Conservation (phyloP, 2,329 filamentous ascomycete species). For the Chrysosporium queenslandicum region DNA sequence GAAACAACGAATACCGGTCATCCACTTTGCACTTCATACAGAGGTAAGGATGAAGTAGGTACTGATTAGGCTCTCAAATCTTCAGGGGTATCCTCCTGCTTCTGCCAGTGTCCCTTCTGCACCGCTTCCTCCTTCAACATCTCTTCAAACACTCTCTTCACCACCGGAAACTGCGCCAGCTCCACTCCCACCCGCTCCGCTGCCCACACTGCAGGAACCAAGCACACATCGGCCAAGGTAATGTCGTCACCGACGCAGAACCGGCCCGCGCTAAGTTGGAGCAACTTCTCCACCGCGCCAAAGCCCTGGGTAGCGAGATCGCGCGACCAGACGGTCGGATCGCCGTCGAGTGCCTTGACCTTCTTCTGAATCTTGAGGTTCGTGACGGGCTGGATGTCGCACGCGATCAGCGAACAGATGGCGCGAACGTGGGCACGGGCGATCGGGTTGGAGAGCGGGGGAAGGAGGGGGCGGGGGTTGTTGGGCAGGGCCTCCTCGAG, state of each 20-base stretch:
- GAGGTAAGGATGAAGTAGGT: too few species aligned
- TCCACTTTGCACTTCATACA: too few species aligned
- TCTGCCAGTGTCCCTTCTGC: slow-evolving; percentile 44
- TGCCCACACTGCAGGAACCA: slow-evolving; percentile 51
- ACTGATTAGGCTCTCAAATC: slow-evolving; percentile 31
- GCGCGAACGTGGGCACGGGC: slow-evolving; percentile 45
- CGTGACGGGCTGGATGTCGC: slow-evolving; percentile 52
- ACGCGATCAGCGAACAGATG: slow-evolving; percentile 45
- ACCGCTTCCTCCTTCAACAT: slow-evolving; percentile 45
- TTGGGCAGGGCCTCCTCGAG: slow-evolving; percentile 47
- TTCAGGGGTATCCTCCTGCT: slow-evolving; percentile 46
- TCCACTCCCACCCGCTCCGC: slow-evolving; percentile 48
- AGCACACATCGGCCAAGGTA: slow-evolving; percentile 49
- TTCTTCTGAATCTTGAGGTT: slow-evolving; percentile 47
- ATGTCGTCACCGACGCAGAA: slow-evolving; percentile 49
- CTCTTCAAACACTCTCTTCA: slow-evolving; percentile 39
- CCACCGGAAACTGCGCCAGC: slow-evolving; percentile 40
- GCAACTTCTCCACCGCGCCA: slow-evolving; percentile 44
- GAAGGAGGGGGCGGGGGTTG: slow-evolving; percentile 35
- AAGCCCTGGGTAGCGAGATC: slow-evolving; percentile 46
- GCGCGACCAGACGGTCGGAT: slow-evolving; percentile 42
- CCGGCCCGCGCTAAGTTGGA: slow-evolving; percentile 35
- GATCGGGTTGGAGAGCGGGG: slow-evolving; percentile 31
- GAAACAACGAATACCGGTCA: too few species aligned
- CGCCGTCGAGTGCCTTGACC: slow-evolving; percentile 36